A percentile compares a stretch with the other conserved stretches of the same genome.
Conservation (phyloP, 352 stramenopile genomes). For the Globisporangium spiculum region DNA sequence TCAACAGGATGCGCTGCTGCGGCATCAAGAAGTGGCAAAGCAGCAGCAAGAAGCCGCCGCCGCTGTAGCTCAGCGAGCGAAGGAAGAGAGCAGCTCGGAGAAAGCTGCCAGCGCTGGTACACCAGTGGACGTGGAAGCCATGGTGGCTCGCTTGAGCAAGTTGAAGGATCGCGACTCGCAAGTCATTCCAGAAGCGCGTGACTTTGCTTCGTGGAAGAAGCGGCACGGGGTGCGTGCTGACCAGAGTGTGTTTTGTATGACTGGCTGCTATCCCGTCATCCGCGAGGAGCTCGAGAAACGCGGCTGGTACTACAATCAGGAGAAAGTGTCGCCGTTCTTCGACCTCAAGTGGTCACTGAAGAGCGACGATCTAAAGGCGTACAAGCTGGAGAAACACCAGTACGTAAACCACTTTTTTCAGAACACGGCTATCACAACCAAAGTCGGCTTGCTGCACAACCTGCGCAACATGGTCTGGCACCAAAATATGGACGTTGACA, state of each 20-base stretch:
- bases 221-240: slow-evolving; percentile 70
- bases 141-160: slow-evolving; percentile 74
- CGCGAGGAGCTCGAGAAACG: slow-evolving; percentile 84
- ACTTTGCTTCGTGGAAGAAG: slow-evolving; percentile 90
- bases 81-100: slow-evolving; percentile 20
- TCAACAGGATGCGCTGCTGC: slow-evolving; percentile 50
- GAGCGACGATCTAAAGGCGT: slow-evolving; percentile 76
- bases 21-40: slow-evolving; percentile 51
- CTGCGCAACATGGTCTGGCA: slow-evolving; percentile 79
- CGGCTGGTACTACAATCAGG: slow-evolving; percentile 88
- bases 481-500: slow-evolving; percentile 73
- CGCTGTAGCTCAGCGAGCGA: slow-evolving; percentile 29
- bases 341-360: slow-evolving; percentile 92
- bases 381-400: slow-evolving; percentile 82
- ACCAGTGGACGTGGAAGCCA: slow-evolving; percentile 53
- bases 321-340: slow-evolving; percentile 83
- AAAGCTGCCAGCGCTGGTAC: slow-evolving; percentile 22
- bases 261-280: slow-evolving; percentile 91
- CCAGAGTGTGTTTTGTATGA: slow-evolving; percentile 90
- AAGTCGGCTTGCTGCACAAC: slow-evolving; percentile 87
- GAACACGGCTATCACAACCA: slow-evolving; percentile 91
- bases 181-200: slow-evolving; percentile 64
- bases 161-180: slow-evolving; percentile 65
- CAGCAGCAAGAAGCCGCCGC: slow-evolving; percentile 41
- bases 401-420: slow-evolving; percentile 91